These are phyloP conservation scores for Mollisia scopiformis DNA, from an alignment of 2,329 filamentous ascomycete genomes.

Conservation along the genomic window DNA sequence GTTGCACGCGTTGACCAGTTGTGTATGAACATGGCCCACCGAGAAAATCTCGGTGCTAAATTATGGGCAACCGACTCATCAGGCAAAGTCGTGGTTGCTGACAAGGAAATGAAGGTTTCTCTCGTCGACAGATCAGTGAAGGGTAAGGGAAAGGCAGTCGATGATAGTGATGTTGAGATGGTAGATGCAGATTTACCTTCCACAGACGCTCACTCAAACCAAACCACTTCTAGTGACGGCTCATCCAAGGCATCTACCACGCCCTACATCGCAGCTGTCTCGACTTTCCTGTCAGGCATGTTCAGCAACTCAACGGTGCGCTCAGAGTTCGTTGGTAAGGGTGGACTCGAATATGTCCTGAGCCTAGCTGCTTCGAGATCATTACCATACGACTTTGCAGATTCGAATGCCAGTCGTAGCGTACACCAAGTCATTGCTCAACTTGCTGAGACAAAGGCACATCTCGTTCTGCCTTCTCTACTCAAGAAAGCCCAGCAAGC, in stretches of 20 bases:
- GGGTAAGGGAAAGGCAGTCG: constrained; percentile 43
- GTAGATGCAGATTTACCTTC: constrained; percentile 48
- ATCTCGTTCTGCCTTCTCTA: constrained; percentile 80
- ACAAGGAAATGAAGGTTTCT: constrained; percentile 38
- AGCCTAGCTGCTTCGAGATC: constrained; percentile 84
- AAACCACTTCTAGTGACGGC: constrained; percentile 26
- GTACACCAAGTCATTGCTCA: constrained; percentile 75
- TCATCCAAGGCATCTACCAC: constrained; percentile 32
- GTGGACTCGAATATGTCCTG: constrained; percentile 81
- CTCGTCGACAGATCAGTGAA: constrained; percentile 34
- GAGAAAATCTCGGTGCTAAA: constrained; percentile 76
- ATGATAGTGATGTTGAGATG: constrained; percentile 66
- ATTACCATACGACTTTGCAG: constrained; percentile 73
- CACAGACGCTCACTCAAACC: not conserved
- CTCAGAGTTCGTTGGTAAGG: constrained; percentile 70
- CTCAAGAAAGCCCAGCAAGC: constrained; percentile 73
- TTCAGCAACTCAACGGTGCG: constrained; percentile 35
- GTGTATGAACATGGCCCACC: constrained; percentile 69
- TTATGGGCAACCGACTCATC: constrained; percentile 66
- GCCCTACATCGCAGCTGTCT: constrained; percentile 72
- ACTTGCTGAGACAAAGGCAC: constrained; percentile 79
- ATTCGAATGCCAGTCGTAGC: constrained; percentile 67
- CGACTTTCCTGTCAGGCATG: constrained; percentile 67
- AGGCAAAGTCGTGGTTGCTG: constrained; percentile 62
- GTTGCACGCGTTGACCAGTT: constrained; percentile 78